Base-by-base conservation (phyloP, 768 basidiomycete species). In the Tulasnella sp. region DNA sequence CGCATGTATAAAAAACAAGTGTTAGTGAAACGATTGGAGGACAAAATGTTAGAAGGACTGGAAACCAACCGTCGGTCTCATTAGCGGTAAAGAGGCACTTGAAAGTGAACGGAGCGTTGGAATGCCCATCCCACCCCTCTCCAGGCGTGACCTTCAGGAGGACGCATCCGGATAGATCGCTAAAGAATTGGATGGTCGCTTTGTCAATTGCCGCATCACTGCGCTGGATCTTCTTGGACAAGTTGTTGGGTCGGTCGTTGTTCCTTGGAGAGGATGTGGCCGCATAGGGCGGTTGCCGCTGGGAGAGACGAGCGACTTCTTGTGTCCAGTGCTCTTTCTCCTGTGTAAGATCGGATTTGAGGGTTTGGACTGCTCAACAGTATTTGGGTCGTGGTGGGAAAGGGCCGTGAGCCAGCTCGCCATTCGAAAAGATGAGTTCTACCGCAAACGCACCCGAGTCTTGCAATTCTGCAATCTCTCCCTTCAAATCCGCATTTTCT, bases 341-440 rank as follows among this genome's bases (percentile, higher is more conserved):
- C 30, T 42, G 54, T 11, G 83, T 76, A 30, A 85, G 75, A 62
- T 88, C 82, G 11, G 73, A 66, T 24, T 71, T 72, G 22, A 80
- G 45, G 19, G n/a, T 48, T 48, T 48, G 19, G 5, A 48, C 45
- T 48, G 45, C 25, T 21, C n/a, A 19, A 27, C n/a, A n/a, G n/a
- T n/a, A n/a, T n/a, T n/a, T n/a, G n/a, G n/a, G n/a, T n/a, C n/a
- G n/a, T n/a, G n/a, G n/a, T n/a, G n/a, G n/a, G n/a, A n/a, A n/a
- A n/a, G n/a, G n/a, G n/a, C n/a, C n/a, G n/a, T n/a, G n/a, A n/a
- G n/a, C n/a, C n/a, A n/a, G n/a, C n/a, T n/a, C n/a, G n/a, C n/a
- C n/a, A n/a, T n/a, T n/a, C n/a, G n/a, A n/a, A n/a, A n/a, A n/a
- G n/a, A n/a, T n/a, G n/a, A n/a, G n/a, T n/a, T n/a, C 45, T 21